These are phyloP conservation scores for Albugo candida DNA, from an alignment of 352 stramenopile species.

Conservation along the genomic window DNA sequence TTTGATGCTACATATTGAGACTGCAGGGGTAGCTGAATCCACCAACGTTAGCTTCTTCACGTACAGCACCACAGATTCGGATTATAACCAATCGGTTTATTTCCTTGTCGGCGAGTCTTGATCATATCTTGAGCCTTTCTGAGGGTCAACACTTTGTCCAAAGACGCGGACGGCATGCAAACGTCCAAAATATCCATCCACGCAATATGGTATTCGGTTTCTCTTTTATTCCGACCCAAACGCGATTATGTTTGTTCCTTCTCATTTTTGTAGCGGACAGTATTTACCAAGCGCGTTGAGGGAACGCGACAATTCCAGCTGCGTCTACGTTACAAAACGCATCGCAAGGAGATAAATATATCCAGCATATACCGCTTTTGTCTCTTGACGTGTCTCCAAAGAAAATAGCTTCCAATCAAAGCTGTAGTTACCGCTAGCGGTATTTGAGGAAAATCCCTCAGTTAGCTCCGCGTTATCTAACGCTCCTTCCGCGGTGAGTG, in stretches of 20 bases:
- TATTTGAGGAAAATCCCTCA: too few relatives aligned
- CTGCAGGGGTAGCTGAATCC: constrained; percentile 40
- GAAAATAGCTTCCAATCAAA: constrained; percentile 78
- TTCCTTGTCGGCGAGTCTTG: constrained; percentile 58
- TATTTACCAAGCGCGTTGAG: constrained; percentile 3
- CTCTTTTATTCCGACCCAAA: constrained; percentile 16
- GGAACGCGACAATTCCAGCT: constrained; percentile 32
- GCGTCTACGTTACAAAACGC: constrained; percentile 54
- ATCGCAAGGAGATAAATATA: neutral
- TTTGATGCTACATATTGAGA: too few relatives aligned
- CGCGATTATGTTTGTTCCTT: neutral
- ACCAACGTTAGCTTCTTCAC: constrained; percentile 31
- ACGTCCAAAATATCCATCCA: constrained; percentile 73
- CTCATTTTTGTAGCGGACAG: constrained; percentile 1
- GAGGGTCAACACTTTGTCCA: constrained; percentile 43
- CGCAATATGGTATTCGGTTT: constrained; percentile 44
- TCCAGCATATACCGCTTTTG: constrained; percentile 31
- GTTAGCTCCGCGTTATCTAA: too few relatives aligned
- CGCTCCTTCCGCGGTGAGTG: too few relatives aligned
- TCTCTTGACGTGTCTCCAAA: constrained; percentile 67
- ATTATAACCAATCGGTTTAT: constrained; percentile 56
- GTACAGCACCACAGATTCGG: constrained; percentile 31
- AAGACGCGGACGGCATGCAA: constrained; percentile 26
- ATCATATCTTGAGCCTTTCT: constrained; percentile 46
- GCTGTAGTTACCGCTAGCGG: constrained; percentile 47